Evolutionary conservation across 768 basidiomycete genomes (phyloP), one percentile per base, ranked within the genome.

Genomic region (Rhodotorula graminis): DNA sequence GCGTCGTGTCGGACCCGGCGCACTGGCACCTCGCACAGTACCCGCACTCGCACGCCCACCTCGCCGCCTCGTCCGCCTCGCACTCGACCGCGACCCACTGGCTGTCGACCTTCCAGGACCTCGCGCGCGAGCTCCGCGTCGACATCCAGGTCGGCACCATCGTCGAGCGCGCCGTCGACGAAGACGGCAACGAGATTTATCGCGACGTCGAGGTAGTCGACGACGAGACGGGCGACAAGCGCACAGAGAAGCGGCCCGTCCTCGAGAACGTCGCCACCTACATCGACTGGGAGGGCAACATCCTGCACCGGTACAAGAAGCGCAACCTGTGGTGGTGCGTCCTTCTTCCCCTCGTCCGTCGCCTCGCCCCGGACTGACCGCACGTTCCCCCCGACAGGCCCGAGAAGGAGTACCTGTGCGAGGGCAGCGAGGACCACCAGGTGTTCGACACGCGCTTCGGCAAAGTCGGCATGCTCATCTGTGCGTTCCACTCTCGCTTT

Each of bases 91-190:
- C 58, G 0, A 31, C 63, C 14, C 70, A 71, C 61, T 76, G 71
- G 71, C 67, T 76, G 21, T 31, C 61, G 29, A 27, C 68, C 7
- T 76, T 76, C 65, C 68, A 55, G 40, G 2, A 21, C 15, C 73
- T 78, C 57, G 77, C 77, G 8, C 60, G 57, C 29, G 62, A 71
- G n/a, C 70, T 74, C 53, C 18, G 46, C 21, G 64, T 76, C 46
- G 77, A 78, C 62, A 76, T 78, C 27, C 75, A 70, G 27, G 71
- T 72, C 57, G 77, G 77, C 12, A 78, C 77, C 47, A 74, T 78
- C 44, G 77, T 78, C 23, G 77, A 78, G 65, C 69, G 66, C n/a
- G 55, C 67, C 10, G 65, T 67, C 29, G 61, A 70, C 44, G 49
- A 46, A 0, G n/a, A 29, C 27, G 65, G 67, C 10, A 25, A 58